A percentile compares a stretch with the other conserved stretches of the same genome.
Evolutionary conservation across 176 grass and related monocot genomes (phyloP).

Genomic region (Puccinellia tenuiflora): DNA sequence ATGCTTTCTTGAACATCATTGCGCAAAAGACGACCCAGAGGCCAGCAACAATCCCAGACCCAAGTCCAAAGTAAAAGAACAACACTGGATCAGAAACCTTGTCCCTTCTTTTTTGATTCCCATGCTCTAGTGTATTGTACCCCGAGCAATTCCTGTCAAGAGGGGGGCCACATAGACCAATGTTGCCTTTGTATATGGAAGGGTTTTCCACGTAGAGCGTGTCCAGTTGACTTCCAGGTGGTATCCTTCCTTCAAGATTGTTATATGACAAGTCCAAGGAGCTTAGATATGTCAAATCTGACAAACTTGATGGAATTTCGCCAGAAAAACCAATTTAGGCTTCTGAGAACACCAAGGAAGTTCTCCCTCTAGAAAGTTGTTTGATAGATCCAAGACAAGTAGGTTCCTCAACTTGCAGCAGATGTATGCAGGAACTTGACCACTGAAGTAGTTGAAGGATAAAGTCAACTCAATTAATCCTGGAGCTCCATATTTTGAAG

Average conservation of each 20-base stretch:
- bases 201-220: constrained; percentile 19
- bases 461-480: background rate
- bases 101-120: background rate
- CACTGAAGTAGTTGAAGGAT: background rate
- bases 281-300: constrained; percentile 14
- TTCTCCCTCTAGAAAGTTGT: no score
- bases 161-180: constrained; percentile 3
- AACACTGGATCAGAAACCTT: background rate
- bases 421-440: constrained; percentile 4
- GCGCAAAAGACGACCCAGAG: constrained; percentile 20
- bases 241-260: constrained; percentile 33
- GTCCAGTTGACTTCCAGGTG: constrained; percentile 25
- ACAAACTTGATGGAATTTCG: background rate
- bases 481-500: background rate
- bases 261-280: constrained; percentile 33
- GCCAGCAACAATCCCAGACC: background rate
- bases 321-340: no score
- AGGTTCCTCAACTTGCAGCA: background rate
- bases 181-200: constrained; percentile 23
- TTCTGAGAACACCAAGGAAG: no score
- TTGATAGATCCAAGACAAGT: background rate
- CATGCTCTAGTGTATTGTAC: background rate
- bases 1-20: background rate
- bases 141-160: background rate
- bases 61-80: background rate